A percentile compares a stretch with the other conserved stretches of the same genome.
phyloP scores from a whole-genome alignment of 2,329 filamentous ascomycete genomes.

The Xylaria sp. region DNA sequence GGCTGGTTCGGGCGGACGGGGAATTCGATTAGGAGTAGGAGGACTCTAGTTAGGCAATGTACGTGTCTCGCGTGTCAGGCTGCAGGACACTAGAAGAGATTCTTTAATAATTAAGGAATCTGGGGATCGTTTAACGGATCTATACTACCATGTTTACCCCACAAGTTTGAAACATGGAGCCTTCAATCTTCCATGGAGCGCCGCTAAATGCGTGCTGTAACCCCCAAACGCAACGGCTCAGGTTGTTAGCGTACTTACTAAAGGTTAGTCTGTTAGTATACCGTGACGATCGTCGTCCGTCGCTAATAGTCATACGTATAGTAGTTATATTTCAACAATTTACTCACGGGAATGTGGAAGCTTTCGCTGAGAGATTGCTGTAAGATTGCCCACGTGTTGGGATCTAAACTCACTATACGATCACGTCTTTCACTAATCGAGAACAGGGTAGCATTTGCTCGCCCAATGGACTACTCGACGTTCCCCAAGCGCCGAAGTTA shows the following conservation, averaged over 20 bases:
- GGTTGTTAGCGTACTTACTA: neutral
- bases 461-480: neutral
- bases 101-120: no score
- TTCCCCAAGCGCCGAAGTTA: neutral
- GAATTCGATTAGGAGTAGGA: no score
- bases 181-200: neutral
- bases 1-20: no score
- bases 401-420: neutral
- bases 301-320: no score
- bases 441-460: neutral
- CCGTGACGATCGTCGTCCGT: neutral
- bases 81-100: no score
- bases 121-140: neutral
- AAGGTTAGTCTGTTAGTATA: neutral
- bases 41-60: no score
- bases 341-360: neutral
- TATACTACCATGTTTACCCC: neutral
- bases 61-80: no score
- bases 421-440: neutral
- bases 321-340: neutral
- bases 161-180: neutral
- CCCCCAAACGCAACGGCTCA: neutral
- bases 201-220: neutral
- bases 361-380: neutral
- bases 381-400: neutral